phyloP scores from a whole-genome alignment of 2,329 filamentous ascomycete species.

The Lachnellula hyalina region DNA sequence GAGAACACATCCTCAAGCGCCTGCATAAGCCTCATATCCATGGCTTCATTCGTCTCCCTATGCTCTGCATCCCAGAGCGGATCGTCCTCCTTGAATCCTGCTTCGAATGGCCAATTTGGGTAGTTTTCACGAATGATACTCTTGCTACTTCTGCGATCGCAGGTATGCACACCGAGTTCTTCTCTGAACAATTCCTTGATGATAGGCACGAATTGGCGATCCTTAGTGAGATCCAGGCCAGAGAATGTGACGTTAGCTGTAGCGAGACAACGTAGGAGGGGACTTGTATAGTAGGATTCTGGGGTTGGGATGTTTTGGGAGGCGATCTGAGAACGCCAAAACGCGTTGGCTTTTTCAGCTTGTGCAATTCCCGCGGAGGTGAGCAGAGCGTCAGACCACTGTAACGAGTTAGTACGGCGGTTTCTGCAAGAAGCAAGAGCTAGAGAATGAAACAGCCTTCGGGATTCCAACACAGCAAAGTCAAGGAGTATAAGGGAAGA shows the following conservation, averaged over 20 bases:
- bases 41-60: slow-evolving; percentile 41
- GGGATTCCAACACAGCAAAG: no score
- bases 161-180: slow-evolving; percentile 63
- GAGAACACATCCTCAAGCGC: slow-evolving; percentile 54
- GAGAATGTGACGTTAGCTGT: slow-evolving; percentile 59
- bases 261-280: slow-evolving; percentile 55
- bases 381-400: slow-evolving; percentile 60
- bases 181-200: slow-evolving; percentile 64
- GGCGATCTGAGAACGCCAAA: slow-evolving; percentile 51
- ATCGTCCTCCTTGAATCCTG: slow-evolving; percentile 55
- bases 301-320: slow-evolving; percentile 53
- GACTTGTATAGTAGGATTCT: slow-evolving; percentile 59
- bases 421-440: no score
- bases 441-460: no score
- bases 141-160: slow-evolving; percentile 55
- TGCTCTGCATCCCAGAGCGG: slow-evolving; percentile 41
- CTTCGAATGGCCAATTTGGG: slow-evolving; percentile 52
- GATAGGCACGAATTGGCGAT: slow-evolving; percentile 49
- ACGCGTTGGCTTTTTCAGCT: slow-evolving; percentile 53
- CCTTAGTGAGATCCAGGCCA: slow-evolving; percentile 45
- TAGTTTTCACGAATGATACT: slow-evolving; percentile 47
- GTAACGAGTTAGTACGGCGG: no score
- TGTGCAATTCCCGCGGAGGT: slow-evolving; percentile 53
- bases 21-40: slow-evolving; percentile 43
- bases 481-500: no score